Evolutionary conservation across 176 grass and related monocot genomes (phyloP).

Genomic region (Avena atlantica): DNA sequence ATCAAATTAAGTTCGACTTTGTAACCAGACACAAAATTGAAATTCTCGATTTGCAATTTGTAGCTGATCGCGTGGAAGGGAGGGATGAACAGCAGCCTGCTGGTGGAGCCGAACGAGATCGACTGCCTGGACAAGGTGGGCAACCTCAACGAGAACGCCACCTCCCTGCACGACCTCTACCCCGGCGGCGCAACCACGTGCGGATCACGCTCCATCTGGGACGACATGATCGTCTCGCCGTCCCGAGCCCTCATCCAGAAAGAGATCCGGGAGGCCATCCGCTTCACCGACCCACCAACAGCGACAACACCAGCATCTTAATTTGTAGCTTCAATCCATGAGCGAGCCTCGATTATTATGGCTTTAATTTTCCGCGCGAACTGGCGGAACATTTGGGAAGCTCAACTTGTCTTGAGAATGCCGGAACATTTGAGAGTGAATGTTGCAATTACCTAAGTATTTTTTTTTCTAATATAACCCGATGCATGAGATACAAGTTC

Average conservation of each 20-base stretch:
- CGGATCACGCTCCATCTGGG: constrained; percentile 68
- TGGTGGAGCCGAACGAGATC: constrained; percentile 68
- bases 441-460: too few relatives aligned
- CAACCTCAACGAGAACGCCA: constrained; percentile 70
- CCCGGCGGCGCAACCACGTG: constrained; percentile 50
- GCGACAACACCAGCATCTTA: background rate
- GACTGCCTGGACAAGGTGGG: constrained; percentile 71
- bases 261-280: constrained; percentile 63
- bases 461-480: too few relatives aligned
- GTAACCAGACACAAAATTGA: background rate
- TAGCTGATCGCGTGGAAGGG: constrained; percentile 86
- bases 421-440: too few relatives aligned
- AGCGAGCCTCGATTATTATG: background rate
- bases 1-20: background rate
- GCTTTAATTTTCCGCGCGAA: background rate
- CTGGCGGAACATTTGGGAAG: background rate
- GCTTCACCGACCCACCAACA: constrained; percentile 30
- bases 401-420: background rate
- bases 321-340: background rate
- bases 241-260: constrained; percentile 47
- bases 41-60: background rate
- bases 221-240: constrained; percentile 61
- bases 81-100: constrained; percentile 50
- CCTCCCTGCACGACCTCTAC: constrained; percentile 73
- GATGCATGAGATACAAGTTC: too few relatives aligned